Evolutionary conservation across 1,139 yeast species (phyloP), one percentile per base, ranked within the genome.

Genomic region (Yamadazyma epiphylla): DNA sequence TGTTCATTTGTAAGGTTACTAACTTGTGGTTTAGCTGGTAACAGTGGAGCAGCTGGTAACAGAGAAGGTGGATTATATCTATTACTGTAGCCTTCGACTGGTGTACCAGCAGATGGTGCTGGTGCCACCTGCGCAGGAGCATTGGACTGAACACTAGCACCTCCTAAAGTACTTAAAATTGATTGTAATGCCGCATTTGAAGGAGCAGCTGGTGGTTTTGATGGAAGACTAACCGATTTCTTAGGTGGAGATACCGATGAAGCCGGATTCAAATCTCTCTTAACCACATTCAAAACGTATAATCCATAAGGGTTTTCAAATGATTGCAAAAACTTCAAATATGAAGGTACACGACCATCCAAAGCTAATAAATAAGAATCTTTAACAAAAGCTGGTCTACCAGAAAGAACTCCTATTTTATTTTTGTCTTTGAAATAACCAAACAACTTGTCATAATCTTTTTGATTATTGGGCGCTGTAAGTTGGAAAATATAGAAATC

Each of bases 291-390:
- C 5, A 74, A 48, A 0, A 70, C 67, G 45, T 60, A 69, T 29
- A 74, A 47, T 8, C 73, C 70, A 8, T 31, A 14, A 19, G 26
- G 29, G 8, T 36, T 36, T 1, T 29, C 21, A n/a, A 43, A 13
- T 11, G 34, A 21, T 8, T 28, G 19, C 7, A 44, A 19, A n/a
- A 38, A 40, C 22, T 48, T 39, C 20, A 69, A 55, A 34, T 53
- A 60, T 15, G 37, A 34, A 1, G 68, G 64, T 14, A 60, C 14
- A 6, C 22, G 23, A 25, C 51, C 45, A 33, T 55, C 51, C 14
- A 76, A 42, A 1, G 85, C 69, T 20, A 81, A 51, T 27, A 84
- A 41, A 51, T 83, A 84, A 2, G 80, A 68, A 49, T 83, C 94
- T 47, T 81, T 82, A 20, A 80, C 79, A 40, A 67, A 64, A 13